phyloP scores from a whole-genome alignment of 2,329 filamentous ascomycete genomes.

The Hypocreales sp. region DNA sequence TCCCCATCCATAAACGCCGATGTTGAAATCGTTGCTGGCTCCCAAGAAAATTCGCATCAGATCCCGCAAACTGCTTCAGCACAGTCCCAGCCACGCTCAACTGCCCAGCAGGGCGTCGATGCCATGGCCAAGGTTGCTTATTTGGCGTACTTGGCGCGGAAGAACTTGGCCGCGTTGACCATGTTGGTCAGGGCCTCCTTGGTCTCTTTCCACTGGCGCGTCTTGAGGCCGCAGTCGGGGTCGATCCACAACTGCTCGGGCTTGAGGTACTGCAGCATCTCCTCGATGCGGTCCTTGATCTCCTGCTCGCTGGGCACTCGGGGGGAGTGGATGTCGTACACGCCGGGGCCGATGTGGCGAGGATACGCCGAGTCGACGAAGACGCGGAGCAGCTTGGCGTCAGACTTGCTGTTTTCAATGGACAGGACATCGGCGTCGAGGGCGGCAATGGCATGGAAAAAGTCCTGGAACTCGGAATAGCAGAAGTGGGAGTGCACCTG shows the following conservation, averaged over 20 bases:
- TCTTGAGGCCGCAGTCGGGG: constrained; percentile 99
- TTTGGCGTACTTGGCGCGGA: constrained; percentile 76
- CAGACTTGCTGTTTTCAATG: constrained; percentile 99
- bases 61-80: constrained; percentile 11
- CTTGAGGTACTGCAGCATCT: constrained; percentile 97
- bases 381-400: constrained; percentile 97
- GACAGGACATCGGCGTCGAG: constrained; percentile 96
- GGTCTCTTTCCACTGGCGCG: constrained; percentile 95
- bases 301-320: constrained; percentile 95
- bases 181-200: constrained; percentile 93
- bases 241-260: constrained; percentile 99
- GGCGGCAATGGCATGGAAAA: constrained; percentile 98
- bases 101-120: too few species aligned
- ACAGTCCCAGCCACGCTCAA: too few species aligned
- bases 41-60: constrained; percentile 19
- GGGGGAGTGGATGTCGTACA: constrained; percentile 99
- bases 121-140: too few species aligned
- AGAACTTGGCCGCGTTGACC: constrained; percentile 96
- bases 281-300: constrained; percentile 93
- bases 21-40: constrained; percentile 41
- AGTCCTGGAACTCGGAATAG: constrained; percentile 99
- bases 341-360: constrained; percentile 95
- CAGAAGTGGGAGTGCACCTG: constrained; percentile 99
- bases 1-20: constrained; percentile 32
- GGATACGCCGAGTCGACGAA: constrained; percentile 96